Evolutionary conservation across 345 rosid species (phyloP).

Genomic region (Bruguiera sexangula): DNA sequence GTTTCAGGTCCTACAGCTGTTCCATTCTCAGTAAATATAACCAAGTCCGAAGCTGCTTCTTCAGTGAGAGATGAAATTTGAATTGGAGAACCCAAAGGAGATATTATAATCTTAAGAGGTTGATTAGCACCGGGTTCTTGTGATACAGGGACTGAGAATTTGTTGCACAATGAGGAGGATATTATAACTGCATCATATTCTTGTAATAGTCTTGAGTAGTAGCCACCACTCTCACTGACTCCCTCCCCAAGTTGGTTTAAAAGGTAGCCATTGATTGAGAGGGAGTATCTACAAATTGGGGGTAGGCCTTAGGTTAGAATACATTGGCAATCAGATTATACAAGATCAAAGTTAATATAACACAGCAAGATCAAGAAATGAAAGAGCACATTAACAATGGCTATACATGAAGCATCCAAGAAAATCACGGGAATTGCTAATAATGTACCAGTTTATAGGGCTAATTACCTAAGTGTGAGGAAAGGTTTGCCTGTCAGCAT

Average conservation of each 20-base stretch:
- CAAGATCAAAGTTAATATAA: not conserved
- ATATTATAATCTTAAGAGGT: constrained; percentile 46
- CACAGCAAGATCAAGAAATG: no score
- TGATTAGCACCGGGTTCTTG: constrained; percentile 61
- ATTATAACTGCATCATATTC: constrained; percentile 68
- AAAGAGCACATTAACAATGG: not conserved
- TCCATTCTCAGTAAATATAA: constrained; percentile 39
- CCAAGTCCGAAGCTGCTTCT: constrained; percentile 37
- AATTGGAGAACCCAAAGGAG: constrained; percentile 17
- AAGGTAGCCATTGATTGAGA: constrained; percentile 58
- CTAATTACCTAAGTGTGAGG: constrained; percentile 59
- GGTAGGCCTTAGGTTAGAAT: constrained; percentile 8
- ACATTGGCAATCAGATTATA: not conserved
- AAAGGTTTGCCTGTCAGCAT: constrained; percentile 69
- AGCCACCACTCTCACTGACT: constrained; percentile 48
- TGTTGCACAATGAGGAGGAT: constrained; percentile 42
- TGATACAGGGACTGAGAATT: constrained; percentile 38
- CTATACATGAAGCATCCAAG: not conserved
- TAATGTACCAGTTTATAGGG: not conserved
- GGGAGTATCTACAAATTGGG: constrained; percentile 51
- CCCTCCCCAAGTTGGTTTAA: constrained; percentile 64
- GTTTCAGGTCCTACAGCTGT: constrained; percentile 27
- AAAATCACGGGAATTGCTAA: not conserved
- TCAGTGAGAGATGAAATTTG: constrained; percentile 25
- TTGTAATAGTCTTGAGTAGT: constrained; percentile 64